Conservation (phyloP, 306 rosid genomes). For the Fagus sylvatica region DNA sequence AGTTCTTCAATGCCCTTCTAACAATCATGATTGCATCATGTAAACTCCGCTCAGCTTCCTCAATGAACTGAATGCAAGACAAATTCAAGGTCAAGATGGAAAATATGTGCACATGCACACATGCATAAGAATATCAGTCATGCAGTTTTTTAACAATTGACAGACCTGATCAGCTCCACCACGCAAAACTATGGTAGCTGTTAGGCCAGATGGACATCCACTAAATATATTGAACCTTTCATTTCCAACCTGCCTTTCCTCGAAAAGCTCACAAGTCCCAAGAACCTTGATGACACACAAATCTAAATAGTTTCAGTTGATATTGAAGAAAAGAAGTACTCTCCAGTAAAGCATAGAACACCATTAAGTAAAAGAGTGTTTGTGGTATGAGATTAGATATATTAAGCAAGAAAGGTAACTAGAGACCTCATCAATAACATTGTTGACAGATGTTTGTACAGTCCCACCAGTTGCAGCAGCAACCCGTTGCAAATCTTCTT, state of each 20-base stretch:
- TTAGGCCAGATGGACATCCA: slow-evolving; percentile 93
- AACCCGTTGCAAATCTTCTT: slow-evolving; percentile 89
- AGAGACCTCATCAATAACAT: slow-evolving; percentile 84
- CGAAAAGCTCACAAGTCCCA: slow-evolving; percentile 90
- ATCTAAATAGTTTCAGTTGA: background rate
- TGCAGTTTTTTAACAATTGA: background rate
- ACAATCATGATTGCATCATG: slow-evolving; percentile 99
- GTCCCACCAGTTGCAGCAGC: slow-evolving; percentile 98
- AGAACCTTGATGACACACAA: slow-evolving; percentile 63
- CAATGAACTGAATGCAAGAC: slow-evolving; percentile 67
- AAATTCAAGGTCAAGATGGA: slow-evolving; percentile 18
- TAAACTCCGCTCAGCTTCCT: slow-evolving; percentile 98
- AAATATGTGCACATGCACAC: background rate
- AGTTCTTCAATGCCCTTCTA: slow-evolving; percentile 93
- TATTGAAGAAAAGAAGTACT: background rate
- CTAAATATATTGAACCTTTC: slow-evolving; percentile 93
- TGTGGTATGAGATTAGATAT: background rate
- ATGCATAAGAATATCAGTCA: background rate
- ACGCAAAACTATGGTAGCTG: slow-evolving; percentile 97
- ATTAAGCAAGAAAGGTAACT: background rate
- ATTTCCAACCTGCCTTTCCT: slow-evolving; percentile 97
- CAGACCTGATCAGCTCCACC: slow-evolving; percentile 99
- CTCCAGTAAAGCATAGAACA: background rate
- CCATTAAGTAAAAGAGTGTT: background rate
- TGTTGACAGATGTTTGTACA: slow-evolving; percentile 94